phyloP scores from a whole-genome alignment of 805 yeast genomes.

The Blastobotrys americana region DNA sequence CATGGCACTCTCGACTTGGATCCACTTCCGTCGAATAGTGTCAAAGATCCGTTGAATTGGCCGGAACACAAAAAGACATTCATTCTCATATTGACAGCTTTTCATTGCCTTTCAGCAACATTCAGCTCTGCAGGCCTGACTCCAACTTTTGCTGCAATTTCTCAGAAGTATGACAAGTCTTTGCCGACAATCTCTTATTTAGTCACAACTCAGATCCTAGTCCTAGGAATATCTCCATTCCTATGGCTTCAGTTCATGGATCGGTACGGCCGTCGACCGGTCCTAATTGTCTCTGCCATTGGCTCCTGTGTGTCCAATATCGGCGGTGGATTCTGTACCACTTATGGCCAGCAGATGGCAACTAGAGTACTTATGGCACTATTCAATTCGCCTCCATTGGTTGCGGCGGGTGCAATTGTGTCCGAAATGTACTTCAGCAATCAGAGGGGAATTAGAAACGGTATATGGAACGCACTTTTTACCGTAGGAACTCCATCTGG shows the following conservation, averaged over 20 bases:
- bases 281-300: slow-evolving; percentile 8
- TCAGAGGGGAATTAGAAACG: slow-evolving; percentile 14
- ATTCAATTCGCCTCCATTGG: slow-evolving; percentile 14
- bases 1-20: slow-evolving; percentile 17
- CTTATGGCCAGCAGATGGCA: slow-evolving; percentile 15
- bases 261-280: slow-evolving; percentile 14
- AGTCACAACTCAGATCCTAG: slow-evolving; percentile 12
- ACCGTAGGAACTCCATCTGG: slow-evolving; percentile 15
- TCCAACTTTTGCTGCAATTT: slow-evolving; percentile 15
- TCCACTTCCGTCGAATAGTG: slow-evolving; percentile 13
- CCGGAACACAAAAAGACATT: slow-evolving; percentile 9
- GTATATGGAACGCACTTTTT: slow-evolving; percentile 14
- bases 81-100: slow-evolving; percentile 10
- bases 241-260: slow-evolving; percentile 13
- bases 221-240: slow-evolving; percentile 12
- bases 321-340: slow-evolving; percentile 15
- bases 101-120: slow-evolving; percentile 12
- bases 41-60: slow-evolving; percentile 16
- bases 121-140: slow-evolving; percentile 15
- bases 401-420: slow-evolving; percentile 14
- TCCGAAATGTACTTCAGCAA: slow-evolving; percentile 13
- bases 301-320: slow-evolving; percentile 10
- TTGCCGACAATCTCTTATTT: slow-evolving; percentile 13
- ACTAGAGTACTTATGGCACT: slow-evolving; percentile 12
- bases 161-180: slow-evolving; percentile 10